Base-by-base conservation (phyloP, 106 monocot genomes). In the Dendrobium huoshanense region DNA sequence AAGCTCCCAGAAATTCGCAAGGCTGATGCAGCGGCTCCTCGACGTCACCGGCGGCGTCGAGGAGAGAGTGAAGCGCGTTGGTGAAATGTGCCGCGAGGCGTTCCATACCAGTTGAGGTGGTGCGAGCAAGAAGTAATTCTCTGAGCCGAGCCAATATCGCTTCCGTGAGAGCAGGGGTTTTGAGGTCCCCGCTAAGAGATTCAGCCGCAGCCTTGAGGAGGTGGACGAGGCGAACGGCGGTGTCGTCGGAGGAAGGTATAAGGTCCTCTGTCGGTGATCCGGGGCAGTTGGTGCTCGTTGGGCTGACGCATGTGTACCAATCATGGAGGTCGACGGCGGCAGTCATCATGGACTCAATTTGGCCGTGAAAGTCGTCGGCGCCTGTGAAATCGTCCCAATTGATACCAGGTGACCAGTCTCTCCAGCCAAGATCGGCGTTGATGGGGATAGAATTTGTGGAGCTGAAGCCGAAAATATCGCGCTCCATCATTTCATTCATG, bases 131-230 rank as follows among this genome's bases (percentile, higher is more conserved):
- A 41, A 90, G 47, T 31, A 31, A 31, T 77, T 90, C 85, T 72
- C 77, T 89, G 89, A 89, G 86, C 89, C 89, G 89, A 89, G 83
- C 81, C 89, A 89, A 86, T 89, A 89, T 89, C 80, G 86, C 89
- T 27, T 81, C 37, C 8, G 89, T 81, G 20, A 89, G 84, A n/a
- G 81, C 84, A 55, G 79, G 68, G 85, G 77, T 77, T 7, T 22
- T 22, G 64, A 64, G 64, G 56, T 59, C 24, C 58, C 79, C 67
- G 8, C 64, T 43, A 7, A 75, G 81, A 45, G 83, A 41, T 81
- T 86, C 86, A 7, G 89, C 86, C 4, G 83, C 89, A 5, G 81
- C 89, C 83, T 75, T 79, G 70, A 89, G 81, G 11, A 89, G 67
- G 75, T 89, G 89, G 24, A 86, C 75, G 0, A 89, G 79, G 51